Evolutionary conservation across 2,329 filamentous ascomycete species (phyloP), one percentile per base, ranked within the genome.

Genomic region (Xylaria sp.): DNA sequence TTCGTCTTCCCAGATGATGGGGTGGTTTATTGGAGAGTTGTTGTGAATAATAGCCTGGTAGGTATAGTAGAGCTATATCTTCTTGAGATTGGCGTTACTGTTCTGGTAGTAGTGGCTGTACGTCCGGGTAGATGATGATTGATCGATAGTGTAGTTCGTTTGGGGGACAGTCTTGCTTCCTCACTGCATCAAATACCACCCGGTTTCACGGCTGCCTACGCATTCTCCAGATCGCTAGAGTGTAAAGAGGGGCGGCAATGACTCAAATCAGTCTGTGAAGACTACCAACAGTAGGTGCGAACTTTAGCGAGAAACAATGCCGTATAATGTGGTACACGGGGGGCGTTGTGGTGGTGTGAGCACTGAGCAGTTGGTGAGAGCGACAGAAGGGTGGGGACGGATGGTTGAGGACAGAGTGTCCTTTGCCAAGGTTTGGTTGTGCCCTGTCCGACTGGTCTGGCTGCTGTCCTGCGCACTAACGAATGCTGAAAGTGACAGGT

Each of bases 141-240:
- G 42, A 47, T 36, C 17, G 42, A 47, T 47, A 5, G 42, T 47
- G 4, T 19, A 19, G 42, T n/a, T 19, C 4, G 42, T 19, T 17
- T 17, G 24, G 24, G 24, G 24, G 8, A 12, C n/a, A 17, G 39
- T 47, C n/a, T 2, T 4, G 78, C 72, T 77, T 79, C 79, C 78
- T 80, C 79, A 74, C 77, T 79, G 78, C 76, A 72, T 78, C 73
- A 78, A 78, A 75, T 73, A 77, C 71, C 69, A 56, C 47, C 64
- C 32, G 60, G 61, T 61, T 72, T 65, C 67, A 67, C 69, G 66
- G 61, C 51, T 71, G 65, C 63, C 68, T 69, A 56, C 8, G 27
- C 61, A 64, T 65, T 8, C n/a, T 57, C n/a, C 19, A 3, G 14
- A 42, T 8, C n/a, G 42, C n/a, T 9, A 3, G 14, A 42, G 17